These are phyloP conservation scores for Pulveroboletus sp. DNA, from an alignment of 768 basidiomycete species.

Conservation along the genomic window DNA sequence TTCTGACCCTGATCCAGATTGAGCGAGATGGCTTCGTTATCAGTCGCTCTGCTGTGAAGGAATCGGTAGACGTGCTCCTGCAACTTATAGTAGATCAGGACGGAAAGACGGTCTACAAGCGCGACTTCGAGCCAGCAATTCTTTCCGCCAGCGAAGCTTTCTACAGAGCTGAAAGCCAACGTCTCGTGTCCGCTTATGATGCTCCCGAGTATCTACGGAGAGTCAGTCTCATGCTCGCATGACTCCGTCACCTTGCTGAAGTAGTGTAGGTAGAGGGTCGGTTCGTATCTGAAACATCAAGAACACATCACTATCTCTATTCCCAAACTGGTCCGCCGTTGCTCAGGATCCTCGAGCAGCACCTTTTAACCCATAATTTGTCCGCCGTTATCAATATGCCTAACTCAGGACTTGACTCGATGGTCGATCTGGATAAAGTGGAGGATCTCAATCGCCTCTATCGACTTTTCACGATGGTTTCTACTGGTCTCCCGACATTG, in stretches of 20 bases:
- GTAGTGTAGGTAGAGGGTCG: conserved; percentile 68
- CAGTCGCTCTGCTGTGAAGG: conserved; percentile 87
- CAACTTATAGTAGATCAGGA: conserved; percentile 54
- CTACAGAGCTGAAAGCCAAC: conserved; percentile 73
- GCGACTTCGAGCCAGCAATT: conserved; percentile 80
- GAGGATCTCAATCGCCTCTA: conserved; percentile 80
- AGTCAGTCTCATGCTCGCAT: conserved; percentile 44
- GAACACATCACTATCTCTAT: conserved; percentile 84
- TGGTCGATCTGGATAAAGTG: conserved; percentile 80
- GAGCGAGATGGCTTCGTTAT: conserved; percentile 92
- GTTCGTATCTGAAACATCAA: conserved; percentile 77
- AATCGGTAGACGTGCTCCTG: conserved; percentile 82
- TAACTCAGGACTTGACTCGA: conserved; percentile 80
- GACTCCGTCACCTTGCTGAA: conserved; percentile 7
- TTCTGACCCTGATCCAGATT: conserved; percentile 82
- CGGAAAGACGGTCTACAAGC: conserved; percentile 68
- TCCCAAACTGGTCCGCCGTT: conserved; percentile 68
- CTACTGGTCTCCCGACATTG: conserved; percentile 62
- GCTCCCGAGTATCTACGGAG: conserved; percentile 77
- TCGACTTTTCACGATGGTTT: conserved; percentile 66
- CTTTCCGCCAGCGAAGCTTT: conserved; percentile 75
- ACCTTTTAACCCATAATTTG: conserved; percentile 78
- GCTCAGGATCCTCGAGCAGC: conserved; percentile 69
- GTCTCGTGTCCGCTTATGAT: conserved; percentile 70
- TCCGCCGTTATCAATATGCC: conserved; percentile 71